Percentiles rank a stretch among this genome's conserved stretches.
These are phyloP conservation scores for Jaltomata sinuosa DNA, from an alignment of 257 asterid genomes.

Conservation along the genomic window DNA sequence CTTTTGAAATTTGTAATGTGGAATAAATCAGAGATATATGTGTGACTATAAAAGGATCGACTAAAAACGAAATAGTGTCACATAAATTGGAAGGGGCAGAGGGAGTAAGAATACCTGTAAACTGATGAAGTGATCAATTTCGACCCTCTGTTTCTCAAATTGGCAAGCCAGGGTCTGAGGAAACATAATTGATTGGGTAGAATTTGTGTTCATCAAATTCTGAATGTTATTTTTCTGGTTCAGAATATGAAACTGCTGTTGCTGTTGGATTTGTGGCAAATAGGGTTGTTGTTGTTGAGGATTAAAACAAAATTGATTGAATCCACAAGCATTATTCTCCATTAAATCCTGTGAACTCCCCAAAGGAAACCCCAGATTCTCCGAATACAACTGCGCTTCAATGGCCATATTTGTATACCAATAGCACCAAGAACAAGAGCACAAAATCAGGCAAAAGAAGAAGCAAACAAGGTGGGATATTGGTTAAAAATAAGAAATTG, in stretches of 20 bases:
- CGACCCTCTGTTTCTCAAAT: slow-evolving; percentile 30
- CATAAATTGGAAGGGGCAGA: background rate
- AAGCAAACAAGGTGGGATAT: background rate
- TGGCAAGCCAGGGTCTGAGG: slow-evolving; percentile 19
- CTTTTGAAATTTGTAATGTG: no score
- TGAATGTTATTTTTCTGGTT: slow-evolving; percentile 10
- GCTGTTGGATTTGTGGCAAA: slow-evolving; percentile 8
- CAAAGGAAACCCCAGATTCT: slow-evolving; percentile 26
- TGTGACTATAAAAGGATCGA: no score
- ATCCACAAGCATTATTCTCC: slow-evolving; percentile 32
- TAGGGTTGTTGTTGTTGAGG: slow-evolving; percentile 9
- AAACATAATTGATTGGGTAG: slow-evolving; percentile 1
- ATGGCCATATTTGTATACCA: slow-evolving; percentile 36
- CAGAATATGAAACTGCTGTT: slow-evolving; percentile 12
- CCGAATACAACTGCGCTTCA: slow-evolving; percentile 46
- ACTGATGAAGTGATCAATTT: slow-evolving; percentile 41
- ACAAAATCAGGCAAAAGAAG: background rate
- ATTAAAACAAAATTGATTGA: slow-evolving; percentile 10
- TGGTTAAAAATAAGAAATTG: slow-evolving; percentile 4
- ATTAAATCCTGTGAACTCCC: slow-evolving; percentile 25
- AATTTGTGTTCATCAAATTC: background rate
- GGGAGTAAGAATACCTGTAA: slow-evolving; percentile 35
- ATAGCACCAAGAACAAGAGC: background rate
- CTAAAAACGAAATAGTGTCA: background rate
- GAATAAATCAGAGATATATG: no score